These are phyloP conservation scores for Tillandsia fasciculata DNA, from an alignment of 176 grass and related monocot genomes.

Conservation along the genomic window DNA sequence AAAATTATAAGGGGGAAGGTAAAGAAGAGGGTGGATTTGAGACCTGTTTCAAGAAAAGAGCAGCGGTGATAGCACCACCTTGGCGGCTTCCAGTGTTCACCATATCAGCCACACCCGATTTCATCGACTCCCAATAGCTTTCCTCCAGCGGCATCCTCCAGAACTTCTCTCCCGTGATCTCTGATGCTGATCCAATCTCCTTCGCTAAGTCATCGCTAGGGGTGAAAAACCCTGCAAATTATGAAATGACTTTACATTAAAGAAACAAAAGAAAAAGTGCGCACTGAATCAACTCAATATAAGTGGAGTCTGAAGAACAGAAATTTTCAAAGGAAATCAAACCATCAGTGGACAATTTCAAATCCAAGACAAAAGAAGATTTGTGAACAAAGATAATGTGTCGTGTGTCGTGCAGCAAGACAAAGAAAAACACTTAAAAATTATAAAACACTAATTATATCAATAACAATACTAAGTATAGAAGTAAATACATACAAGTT, in stretches of 20 bases:
- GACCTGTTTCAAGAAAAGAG: conserved; percentile 95
- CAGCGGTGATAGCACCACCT: conserved; percentile 76
- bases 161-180: conserved; percentile 78
- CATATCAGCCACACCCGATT: conserved; percentile 92
- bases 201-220: conserved; percentile 79
- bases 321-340: not conserved
- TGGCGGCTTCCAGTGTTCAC: conserved; percentile 80
- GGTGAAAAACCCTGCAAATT: conserved; percentile 58
- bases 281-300: not conserved
- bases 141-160: conserved; percentile 96
- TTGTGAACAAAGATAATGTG: not conserved
- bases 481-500: too few species aligned
- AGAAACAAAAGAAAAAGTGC: not conserved
- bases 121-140: conserved; percentile 93
- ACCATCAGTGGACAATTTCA: not conserved
- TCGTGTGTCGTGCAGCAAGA: not conserved
- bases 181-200: conserved; percentile 65
- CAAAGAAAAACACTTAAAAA: not conserved
- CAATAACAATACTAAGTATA: too few species aligned
- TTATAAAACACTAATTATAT: too few species aligned
- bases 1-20: not conserved
- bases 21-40: not conserved
- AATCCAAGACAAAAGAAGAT: not conserved
- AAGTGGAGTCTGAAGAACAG: not conserved
- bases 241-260: not conserved